Evolutionary conservation across 1,284 basidiomycete genomes (phyloP).

Genomic region (Ceratobasidium sp.): DNA sequence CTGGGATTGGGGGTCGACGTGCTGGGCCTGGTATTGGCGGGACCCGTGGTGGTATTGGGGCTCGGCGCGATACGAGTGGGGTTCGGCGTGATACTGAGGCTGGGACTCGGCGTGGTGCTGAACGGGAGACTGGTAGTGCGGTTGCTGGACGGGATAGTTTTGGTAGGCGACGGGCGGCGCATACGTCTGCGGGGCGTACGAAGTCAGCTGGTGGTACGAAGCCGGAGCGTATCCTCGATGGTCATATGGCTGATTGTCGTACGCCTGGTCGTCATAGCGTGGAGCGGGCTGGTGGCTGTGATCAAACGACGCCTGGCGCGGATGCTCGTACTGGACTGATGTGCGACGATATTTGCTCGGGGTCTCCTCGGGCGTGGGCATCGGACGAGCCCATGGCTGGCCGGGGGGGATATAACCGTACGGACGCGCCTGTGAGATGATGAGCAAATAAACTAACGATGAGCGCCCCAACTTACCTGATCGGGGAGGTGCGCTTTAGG

Average conservation of each 20-base stretch:
- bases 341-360: neutral
- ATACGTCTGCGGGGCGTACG: too few species aligned
- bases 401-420: neutral
- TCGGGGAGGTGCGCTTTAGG: neutral
- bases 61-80: too few species aligned
- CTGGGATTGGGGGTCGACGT: neutral
- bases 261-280: too few species aligned
- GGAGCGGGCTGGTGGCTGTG: too few species aligned
- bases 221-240: neutral
- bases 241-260: too few species aligned
- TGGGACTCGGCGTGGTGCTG: neutral
- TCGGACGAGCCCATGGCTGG: conserved; percentile 9
- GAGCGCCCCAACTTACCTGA: conserved; percentile 2
- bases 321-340: neutral
- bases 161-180: neutral
- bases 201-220: neutral
- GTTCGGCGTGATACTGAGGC: too few species aligned
- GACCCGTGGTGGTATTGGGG: neutral
- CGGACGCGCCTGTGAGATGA: neutral
- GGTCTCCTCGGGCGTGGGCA: neutral
- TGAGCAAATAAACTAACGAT: neutral
- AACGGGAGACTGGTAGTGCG: neutral
- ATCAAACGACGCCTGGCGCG: neutral
- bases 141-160: neutral
- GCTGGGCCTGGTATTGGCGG: neutral